phyloP scores from a whole-genome alignment of 352 stramenopile genomes.

The Phytophthora multivora region DNA sequence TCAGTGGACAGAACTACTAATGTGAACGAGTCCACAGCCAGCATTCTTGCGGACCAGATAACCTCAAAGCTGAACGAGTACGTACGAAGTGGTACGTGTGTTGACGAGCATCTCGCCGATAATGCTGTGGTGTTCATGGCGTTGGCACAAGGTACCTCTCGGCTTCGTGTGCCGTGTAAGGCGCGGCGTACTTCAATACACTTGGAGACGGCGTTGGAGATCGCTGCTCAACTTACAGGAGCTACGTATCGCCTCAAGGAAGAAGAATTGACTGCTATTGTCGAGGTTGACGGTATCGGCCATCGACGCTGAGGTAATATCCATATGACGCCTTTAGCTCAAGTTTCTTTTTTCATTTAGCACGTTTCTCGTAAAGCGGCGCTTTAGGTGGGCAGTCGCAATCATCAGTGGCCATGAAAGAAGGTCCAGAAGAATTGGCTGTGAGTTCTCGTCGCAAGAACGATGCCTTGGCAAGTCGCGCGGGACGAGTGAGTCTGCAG shows the following conservation, averaged over 20 bases:
- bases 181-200: constrained; percentile 52
- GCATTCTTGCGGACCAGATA: constrained; percentile 45
- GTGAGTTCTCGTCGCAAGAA: constrained; percentile 29
- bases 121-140: constrained; percentile 77
- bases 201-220: constrained; percentile 57
- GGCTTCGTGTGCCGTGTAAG: constrained; percentile 53
- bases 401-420: constrained; percentile 21
- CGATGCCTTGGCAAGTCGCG: constrained; percentile 24
- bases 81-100: constrained; percentile 51
- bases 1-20: constrained; percentile 42
- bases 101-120: constrained; percentile 79
- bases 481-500: constrained; percentile 54
- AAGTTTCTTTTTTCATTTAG: background rate
- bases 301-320: constrained; percentile 4
- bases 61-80: constrained; percentile 36
- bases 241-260: constrained; percentile 46
- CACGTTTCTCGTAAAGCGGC: constrained; percentile 15
- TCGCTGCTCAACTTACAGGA: constrained; percentile 44
- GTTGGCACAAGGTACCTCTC: constrained; percentile 54
- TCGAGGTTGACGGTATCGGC: constrained; percentile 61
- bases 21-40: constrained; percentile 24
- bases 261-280: constrained; percentile 40
- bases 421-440: constrained; percentile 17
- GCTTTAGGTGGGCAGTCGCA: constrained; percentile 9
- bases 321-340: background rate